Conservation (phyloP, 495 filamentous ascomycete genomes). For the Hypoxylon subgilvum region DNA sequence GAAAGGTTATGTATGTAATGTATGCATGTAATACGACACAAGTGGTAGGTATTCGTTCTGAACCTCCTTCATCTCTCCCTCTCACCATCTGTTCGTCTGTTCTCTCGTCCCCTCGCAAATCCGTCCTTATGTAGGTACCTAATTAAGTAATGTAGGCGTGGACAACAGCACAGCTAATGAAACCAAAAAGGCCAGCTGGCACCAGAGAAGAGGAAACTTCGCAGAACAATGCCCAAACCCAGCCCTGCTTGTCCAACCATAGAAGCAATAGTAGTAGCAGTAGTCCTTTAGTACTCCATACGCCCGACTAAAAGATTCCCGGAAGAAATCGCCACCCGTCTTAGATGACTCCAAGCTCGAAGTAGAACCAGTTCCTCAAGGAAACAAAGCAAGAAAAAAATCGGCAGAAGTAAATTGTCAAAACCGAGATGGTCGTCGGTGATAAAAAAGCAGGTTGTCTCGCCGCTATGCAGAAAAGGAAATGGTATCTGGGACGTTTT, state of each 20-base stretch:
- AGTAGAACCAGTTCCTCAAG: slow-evolving; percentile 25
- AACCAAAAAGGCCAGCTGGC: slow-evolving; percentile 5
- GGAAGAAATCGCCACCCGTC: slow-evolving; percentile 27
- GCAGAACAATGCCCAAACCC: slow-evolving; percentile 20
- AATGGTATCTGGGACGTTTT: slow-evolving; percentile 37
- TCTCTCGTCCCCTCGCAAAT: too few species aligned
- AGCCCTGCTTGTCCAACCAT: slow-evolving; percentile 28
- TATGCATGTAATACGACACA: too few species aligned
- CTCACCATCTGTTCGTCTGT: too few species aligned
- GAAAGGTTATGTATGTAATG: too few species aligned
- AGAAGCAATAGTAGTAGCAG: too few species aligned
- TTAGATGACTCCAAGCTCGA: slow-evolving; percentile 37
- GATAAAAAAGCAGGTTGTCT: slow-evolving; percentile 28
- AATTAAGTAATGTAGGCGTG: too few species aligned
- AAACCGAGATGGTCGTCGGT: not conserved
- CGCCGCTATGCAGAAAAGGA: slow-evolving; percentile 41
- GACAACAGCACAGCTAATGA: not conserved
- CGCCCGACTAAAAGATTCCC: slow-evolving; percentile 16
- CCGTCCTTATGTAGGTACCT: too few species aligned
- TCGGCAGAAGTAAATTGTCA: slow-evolving; percentile 3
- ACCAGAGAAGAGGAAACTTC: slow-evolving; percentile 7
- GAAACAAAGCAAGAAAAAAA: slow-evolving; percentile 8
- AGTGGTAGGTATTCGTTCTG: too few species aligned
- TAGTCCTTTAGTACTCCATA: slow-evolving; percentile 30
- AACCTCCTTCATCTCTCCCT: too few species aligned